Evolutionary conservation across 164 flowering plant species (phyloP).

Genomic region (Nelumbo lutea): DNA sequence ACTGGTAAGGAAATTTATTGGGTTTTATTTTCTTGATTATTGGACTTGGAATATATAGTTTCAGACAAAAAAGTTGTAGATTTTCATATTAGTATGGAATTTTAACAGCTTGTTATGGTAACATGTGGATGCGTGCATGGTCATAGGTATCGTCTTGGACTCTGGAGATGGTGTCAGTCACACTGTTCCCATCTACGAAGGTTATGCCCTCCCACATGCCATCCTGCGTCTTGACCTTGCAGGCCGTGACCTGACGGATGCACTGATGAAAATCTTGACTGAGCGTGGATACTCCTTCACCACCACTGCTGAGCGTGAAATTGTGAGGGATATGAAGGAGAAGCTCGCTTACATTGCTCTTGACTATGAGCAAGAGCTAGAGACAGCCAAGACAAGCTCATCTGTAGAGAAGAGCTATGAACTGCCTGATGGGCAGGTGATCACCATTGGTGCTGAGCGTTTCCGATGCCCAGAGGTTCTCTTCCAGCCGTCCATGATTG

Average conservation of each 20-base stretch:
- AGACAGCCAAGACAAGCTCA: conserved; percentile 60
- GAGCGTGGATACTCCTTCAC: conserved; percentile 65
- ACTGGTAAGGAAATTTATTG: conserved; percentile 44
- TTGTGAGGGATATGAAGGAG: conserved; percentile 53
- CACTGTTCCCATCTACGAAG: conserved; percentile 80
- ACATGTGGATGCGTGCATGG: neutral
- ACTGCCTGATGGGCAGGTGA: conserved; percentile 77
- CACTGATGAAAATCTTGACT: conserved; percentile 67
- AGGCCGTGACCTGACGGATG: conserved; percentile 74
- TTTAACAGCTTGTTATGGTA: neutral
- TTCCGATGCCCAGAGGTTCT: conserved; percentile 85
- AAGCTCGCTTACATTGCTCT: conserved; percentile 63
- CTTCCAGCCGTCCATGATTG: conserved; percentile 82
- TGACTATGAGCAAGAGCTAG: conserved; percentile 74
- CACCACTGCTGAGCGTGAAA: conserved; percentile 55
- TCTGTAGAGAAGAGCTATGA: conserved; percentile 72
- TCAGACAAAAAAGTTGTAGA: too few species aligned
- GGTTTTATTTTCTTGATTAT: too few species aligned
- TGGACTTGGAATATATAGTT: too few species aligned
- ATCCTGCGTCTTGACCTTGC: conserved; percentile 73
- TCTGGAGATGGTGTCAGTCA: conserved; percentile 87
- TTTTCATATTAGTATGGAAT: neutral
- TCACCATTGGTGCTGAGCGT: conserved; percentile 74
- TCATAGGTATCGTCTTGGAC: conserved; percentile 61
- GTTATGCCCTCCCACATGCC: conserved; percentile 84